Percentiles rank a stretch among this genome's conserved stretches.
These are phyloP conservation scores for Sechiopsis laciniata DNA, from an alignment of 306 rosid species.

Conservation along the genomic window DNA sequence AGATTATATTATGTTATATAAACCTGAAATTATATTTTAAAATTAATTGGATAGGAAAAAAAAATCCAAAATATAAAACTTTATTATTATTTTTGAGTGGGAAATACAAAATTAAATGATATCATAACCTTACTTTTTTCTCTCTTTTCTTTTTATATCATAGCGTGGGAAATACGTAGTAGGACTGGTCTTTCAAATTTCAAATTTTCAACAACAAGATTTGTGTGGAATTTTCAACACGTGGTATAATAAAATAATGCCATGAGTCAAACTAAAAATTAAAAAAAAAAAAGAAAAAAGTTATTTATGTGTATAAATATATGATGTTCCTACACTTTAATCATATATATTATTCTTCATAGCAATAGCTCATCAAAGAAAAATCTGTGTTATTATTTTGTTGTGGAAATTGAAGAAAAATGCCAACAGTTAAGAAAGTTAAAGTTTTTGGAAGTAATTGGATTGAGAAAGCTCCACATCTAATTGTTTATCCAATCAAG, in stretches of 20 bases:
- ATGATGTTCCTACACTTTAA: background rate
- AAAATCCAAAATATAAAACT: too few relatives aligned
- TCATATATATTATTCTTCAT: background rate
- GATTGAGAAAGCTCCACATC: slow-evolving; percentile 28
- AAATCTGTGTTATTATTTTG: too few relatives aligned
- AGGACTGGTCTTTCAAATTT: background rate
- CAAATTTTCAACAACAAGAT: background rate
- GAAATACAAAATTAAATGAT: too few relatives aligned
- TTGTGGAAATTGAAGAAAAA: background rate
- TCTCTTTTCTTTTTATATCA: background rate
- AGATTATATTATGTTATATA: too few relatives aligned
- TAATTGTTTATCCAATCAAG: slow-evolving; percentile 36
- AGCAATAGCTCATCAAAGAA: background rate
- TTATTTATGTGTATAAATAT: too few relatives aligned
- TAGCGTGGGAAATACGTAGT: slow-evolving; percentile 5
- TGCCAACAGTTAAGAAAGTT: background rate
- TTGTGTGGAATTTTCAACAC: background rate
- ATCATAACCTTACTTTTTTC: too few relatives aligned
- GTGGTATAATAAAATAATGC: background rate
- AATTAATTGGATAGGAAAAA: too few relatives aligned
- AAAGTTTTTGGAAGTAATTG: background rate
- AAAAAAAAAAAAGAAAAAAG: too few relatives aligned
- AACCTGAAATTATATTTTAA: too few relatives aligned
- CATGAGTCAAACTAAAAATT: background rate
- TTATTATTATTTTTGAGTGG: too few relatives aligned